Percentiles rank a stretch among this genome's conserved stretches.
Conservation (phyloP, 306 rosid genomes). For the Mimosa pudica region DNA sequence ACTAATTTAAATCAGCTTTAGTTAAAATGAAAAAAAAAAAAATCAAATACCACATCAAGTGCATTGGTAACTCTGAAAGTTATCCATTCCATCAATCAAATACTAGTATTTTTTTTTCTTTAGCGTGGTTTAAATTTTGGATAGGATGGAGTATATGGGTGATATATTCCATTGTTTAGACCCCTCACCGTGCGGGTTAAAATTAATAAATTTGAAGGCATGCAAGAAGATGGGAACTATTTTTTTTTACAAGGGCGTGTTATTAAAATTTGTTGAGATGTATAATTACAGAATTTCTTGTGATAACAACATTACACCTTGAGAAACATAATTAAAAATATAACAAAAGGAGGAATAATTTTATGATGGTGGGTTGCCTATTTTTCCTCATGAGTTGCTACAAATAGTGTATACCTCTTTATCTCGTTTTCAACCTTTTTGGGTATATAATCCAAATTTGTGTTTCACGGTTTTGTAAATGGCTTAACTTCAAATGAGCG, state of each 20-base stretch:
- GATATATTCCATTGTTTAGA: neutral
- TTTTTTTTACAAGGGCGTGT: neutral
- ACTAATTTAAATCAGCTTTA: too few relatives aligned
- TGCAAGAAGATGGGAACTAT: neutral
- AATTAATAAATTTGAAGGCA: neutral
- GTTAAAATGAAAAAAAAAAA: too few relatives aligned
- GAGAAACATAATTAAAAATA: neutral
- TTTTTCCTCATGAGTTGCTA: neutral
- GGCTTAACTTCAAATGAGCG: neutral
- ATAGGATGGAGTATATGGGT: neutral
- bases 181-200: neutral
- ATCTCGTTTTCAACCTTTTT: neutral
- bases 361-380: neutral
- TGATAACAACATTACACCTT: neutral
- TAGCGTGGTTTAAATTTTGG: too few relatives aligned
- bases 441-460: neutral
- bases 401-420: neutral
- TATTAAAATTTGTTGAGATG: neutral
- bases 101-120: too few relatives aligned
- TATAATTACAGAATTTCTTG: neutral
- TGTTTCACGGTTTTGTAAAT: neutral
- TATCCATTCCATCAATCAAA: too few relatives aligned
- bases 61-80: too few relatives aligned
- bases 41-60: too few relatives aligned
- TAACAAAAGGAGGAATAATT: neutral